Conservation (phyloP, 2,329 filamentous ascomycete genomes). For the Fusarium sp. region DNA sequence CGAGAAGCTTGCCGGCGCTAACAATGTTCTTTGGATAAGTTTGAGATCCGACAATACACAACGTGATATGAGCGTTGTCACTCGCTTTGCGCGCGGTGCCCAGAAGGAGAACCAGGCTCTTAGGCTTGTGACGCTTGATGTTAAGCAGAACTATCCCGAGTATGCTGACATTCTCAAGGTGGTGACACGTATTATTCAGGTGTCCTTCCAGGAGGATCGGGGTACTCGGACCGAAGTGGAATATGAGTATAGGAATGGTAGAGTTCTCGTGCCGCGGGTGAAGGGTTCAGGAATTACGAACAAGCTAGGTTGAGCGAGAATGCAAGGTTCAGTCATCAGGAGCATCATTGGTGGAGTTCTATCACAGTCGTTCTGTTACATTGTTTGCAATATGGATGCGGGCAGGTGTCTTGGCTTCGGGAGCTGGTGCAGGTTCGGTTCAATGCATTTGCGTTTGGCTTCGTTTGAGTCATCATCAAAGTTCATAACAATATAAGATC, state of each 20-base stretch:
- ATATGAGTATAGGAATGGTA: slow-evolving; percentile 20
- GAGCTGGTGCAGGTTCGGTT: background rate
- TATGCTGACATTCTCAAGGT: slow-evolving; percentile 11
- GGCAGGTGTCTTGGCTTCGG: background rate
- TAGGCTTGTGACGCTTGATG: slow-evolving; percentile 11
- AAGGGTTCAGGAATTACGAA: background rate
- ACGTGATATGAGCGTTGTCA: background rate
- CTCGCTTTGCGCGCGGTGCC: background rate
- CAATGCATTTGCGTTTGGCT: background rate
- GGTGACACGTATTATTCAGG: slow-evolving; percentile 5
- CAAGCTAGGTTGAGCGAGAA: background rate
- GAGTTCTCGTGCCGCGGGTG: slow-evolving; percentile 10
- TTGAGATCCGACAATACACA: background rate
- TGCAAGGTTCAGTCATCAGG: no score
- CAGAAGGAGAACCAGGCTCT: background rate
- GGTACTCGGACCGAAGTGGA: slow-evolving; percentile 9
- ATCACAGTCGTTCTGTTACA: background rate
- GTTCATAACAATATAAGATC: no score
- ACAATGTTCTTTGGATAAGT: slow-evolving; percentile 13
- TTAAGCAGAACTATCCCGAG: background rate
- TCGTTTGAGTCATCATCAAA: background rate
- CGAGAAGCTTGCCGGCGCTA: rapidly evolving
- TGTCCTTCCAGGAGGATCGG: slow-evolving; percentile 23
- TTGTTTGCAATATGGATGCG: background rate
- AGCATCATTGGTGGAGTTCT: background rate